These are phyloP conservation scores for Chaetomium sp. DNA, from an alignment of 2,329 filamentous ascomycete genomes.

Conservation along the genomic window DNA sequence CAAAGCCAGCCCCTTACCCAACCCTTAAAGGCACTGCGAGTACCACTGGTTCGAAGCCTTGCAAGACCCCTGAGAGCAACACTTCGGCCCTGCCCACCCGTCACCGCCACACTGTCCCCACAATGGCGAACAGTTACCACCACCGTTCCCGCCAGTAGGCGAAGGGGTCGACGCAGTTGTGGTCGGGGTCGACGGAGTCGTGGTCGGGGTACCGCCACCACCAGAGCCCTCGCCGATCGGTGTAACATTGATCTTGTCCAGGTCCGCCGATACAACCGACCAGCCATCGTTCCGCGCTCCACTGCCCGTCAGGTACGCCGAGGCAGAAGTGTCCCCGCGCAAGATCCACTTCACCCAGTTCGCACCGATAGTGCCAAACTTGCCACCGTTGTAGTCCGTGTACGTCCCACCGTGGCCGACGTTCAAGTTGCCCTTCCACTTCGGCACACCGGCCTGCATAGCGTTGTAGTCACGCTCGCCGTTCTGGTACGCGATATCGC, in stretches of 20 bases:
- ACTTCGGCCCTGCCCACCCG: conserved; percentile 12
- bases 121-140: conserved; percentile 4
- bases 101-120: conserved; percentile 16
- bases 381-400: conserved; percentile 26
- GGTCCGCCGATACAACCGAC: conserved; percentile 23
- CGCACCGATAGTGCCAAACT: conserved; percentile 26
- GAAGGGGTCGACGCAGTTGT: neutral
- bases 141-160: neutral
- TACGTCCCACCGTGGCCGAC: conserved; percentile 30
- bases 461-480: conserved; percentile 29
- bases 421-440: conserved; percentile 31
- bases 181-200: neutral
- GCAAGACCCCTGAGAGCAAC: conserved; percentile 12
- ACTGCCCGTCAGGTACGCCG: conserved; percentile 22
- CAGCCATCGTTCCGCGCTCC: conserved; percentile 28
- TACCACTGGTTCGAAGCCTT: conserved; percentile 19
- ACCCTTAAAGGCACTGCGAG: conserved; percentile 14
- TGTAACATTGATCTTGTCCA: conserved; percentile 23
- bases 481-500: conserved; percentile 30
- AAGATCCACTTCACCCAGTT: conserved; percentile 28
- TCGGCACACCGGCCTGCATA: conserved; percentile 23
- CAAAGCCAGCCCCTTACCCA: neutral
- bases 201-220: neutral
- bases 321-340: conserved; percentile 25
- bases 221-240: conserved; percentile 11